Percentiles rank a stretch among this genome's conserved stretches.
These are phyloP conservation scores for Carpinus viminea DNA, from an alignment of 306 rosid species.

Conservation along the genomic window DNA sequence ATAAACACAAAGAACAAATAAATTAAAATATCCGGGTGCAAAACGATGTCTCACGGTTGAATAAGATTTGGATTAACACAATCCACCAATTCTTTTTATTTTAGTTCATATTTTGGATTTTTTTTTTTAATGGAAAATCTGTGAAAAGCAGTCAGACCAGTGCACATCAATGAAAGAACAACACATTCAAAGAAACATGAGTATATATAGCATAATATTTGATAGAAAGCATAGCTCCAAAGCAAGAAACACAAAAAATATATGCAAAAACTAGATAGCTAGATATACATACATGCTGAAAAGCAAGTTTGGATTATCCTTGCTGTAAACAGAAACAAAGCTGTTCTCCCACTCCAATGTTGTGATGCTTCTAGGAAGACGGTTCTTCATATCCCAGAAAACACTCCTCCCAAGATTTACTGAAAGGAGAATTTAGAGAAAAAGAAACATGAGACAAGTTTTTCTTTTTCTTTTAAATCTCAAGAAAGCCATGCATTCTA, in stretches of 20 bases:
- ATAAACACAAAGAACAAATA: background rate
- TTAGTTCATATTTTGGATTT: background rate
- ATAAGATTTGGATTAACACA: background rate
- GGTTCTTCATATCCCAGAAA: slow-evolving; percentile 99
- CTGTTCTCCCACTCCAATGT: slow-evolving; percentile 99
- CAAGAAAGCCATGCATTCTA: background rate
- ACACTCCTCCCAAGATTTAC: slow-evolving; percentile 99
- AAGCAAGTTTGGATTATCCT: slow-evolving; percentile 97
- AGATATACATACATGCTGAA: slow-evolving; percentile 79
- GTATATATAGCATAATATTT: background rate
- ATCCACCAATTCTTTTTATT: background rate
- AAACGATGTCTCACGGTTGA: background rate
- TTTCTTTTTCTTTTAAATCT: background rate
- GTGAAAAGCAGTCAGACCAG: background rate
- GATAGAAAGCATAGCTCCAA: slow-evolving; percentile 1
- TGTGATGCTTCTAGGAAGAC: slow-evolving; percentile 98
- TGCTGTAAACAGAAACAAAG: slow-evolving; percentile 99
- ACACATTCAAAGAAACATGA: background rate
- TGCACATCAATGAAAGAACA: background rate
- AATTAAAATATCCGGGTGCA: background rate
- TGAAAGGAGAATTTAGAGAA: slow-evolving; percentile 31
- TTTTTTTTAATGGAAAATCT: background rate
- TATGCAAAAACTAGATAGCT: background rate
- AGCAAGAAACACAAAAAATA: background rate
- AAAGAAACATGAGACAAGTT: slow-evolving; percentile 4